These are phyloP conservation scores for Plasmodium cynomolgi DNA, from an alignment of 169 alveolate species.

Conservation along the genomic window DNA sequence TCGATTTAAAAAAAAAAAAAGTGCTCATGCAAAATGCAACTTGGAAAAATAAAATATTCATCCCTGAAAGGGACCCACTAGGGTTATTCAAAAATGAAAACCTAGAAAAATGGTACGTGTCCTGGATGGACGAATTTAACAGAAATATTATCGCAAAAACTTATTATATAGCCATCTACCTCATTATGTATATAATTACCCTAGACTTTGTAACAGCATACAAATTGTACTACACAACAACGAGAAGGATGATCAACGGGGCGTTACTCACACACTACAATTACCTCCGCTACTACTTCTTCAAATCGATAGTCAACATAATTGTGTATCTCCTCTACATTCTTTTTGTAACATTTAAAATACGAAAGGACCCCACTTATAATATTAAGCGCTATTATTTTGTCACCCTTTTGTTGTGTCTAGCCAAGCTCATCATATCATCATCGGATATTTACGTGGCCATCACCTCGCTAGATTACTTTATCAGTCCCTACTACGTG, in stretches of 20 bases:
- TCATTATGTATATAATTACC: slow-evolving; percentile 31
- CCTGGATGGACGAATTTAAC: slow-evolving; percentile 81
- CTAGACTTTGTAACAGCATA: slow-evolving; percentile 58
- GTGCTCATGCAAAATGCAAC: slow-evolving; percentile 79
- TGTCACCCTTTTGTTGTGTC: slow-evolving; percentile 65
- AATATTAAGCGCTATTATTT: slow-evolving; percentile 71
- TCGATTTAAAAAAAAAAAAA: slow-evolving; percentile 74
- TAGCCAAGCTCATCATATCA: slow-evolving; percentile 30
- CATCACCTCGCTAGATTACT: slow-evolving; percentile 46
- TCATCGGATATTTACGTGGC: slow-evolving; percentile 44
- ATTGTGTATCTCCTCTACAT: slow-evolving; percentile 20
- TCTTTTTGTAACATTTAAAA: slow-evolving; percentile 22
- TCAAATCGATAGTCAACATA: slow-evolving; percentile 8
- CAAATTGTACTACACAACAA: slow-evolving; percentile 25
- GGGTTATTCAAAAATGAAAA: slow-evolving; percentile 77
- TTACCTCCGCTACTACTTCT: slow-evolving; percentile 13
- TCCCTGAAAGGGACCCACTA: slow-evolving; percentile 77
- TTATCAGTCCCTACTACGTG: slow-evolving; percentile 39
- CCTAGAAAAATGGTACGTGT: slow-evolving; percentile 79
- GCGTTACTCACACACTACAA: neutral
- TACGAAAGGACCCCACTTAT: slow-evolving; percentile 2
- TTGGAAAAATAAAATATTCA: slow-evolving; percentile 75
- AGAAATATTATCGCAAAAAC: slow-evolving; percentile 54
- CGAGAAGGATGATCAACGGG: neutral
- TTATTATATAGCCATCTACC: slow-evolving; percentile 24